phyloP scores from a whole-genome alignment of 257 asterid species.

The Lycium ferocissimum region DNA sequence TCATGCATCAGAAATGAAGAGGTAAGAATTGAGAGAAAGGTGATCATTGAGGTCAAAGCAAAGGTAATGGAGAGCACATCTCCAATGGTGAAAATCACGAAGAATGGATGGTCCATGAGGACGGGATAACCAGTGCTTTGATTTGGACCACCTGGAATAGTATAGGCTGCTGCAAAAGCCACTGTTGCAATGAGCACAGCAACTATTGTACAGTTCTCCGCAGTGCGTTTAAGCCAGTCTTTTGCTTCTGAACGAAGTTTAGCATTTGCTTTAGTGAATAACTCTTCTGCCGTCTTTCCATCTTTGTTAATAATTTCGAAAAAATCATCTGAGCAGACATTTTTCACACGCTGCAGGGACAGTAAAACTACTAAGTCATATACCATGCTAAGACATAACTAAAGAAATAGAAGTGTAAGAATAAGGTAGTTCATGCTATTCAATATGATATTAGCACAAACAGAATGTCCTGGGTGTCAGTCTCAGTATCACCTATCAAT shows the following conservation, averaged over 20 bases:
- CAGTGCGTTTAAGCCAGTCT: conserved; percentile 32
- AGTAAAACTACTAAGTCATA: background rate
- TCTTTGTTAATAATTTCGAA: background rate
- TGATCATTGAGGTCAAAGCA: conserved; percentile 32
- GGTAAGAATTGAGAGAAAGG: conserved; percentile 32
- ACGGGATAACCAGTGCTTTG: conserved; percentile 34
- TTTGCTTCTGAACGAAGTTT: conserved; percentile 30
- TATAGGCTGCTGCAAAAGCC: conserved; percentile 42
- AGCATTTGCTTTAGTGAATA: conserved; percentile 18
- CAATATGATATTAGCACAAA: background rate
- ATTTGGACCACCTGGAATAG: conserved; percentile 35
- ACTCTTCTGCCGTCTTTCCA: conserved; percentile 13
- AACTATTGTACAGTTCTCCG: conserved; percentile 35
- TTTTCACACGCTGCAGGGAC: conserved; percentile 28
- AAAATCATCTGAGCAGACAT: background rate
- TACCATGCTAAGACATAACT: background rate
- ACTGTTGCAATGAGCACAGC: conserved; percentile 38
- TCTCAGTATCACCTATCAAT: background rate
- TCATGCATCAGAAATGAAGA: conserved; percentile 32
- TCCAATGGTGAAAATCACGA: conserved; percentile 29
- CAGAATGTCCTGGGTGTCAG: background rate
- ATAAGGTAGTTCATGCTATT: background rate
- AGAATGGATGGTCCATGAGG: conserved; percentile 23
- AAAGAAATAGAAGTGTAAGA: background rate
- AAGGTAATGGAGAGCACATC: conserved; percentile 39